A percentile compares a stretch with the other conserved stretches of the same genome.
These are phyloP conservation scores for Ceratocystis eucalypticola DNA, from an alignment of 2,329 filamentous ascomycete genomes.

Conservation along the genomic window DNA sequence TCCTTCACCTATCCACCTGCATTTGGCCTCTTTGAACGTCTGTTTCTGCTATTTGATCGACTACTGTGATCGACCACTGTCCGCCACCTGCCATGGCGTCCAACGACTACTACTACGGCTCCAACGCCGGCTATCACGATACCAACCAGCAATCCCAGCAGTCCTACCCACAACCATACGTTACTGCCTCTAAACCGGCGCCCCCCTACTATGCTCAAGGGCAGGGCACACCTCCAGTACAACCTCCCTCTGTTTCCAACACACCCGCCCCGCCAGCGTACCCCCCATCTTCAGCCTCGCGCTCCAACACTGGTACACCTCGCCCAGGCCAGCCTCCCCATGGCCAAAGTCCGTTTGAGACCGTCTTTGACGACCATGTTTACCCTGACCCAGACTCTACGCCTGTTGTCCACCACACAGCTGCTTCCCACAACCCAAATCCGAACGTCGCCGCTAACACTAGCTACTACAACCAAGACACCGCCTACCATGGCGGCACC, in stretches of 20 bases:
- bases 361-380: conserved; percentile 53
- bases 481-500: conserved; percentile 41
- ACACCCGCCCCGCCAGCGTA: conserved; percentile 13
- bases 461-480: conserved; percentile 32
- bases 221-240: conserved; percentile 11
- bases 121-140: conserved; percentile 14
- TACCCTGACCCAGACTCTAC: conserved; percentile 38
- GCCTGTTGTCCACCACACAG: neutral
- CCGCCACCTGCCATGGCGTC: conserved; percentile 15
- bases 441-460: conserved; percentile 25
- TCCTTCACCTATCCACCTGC: neutral
- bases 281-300: conserved; percentile 22
- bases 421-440: neutral
- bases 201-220: conserved; percentile 18
- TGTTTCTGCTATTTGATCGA: neutral
- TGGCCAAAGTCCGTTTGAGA: conserved; percentile 45
- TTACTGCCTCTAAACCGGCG: conserved; percentile 9
- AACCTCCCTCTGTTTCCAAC: conserved; percentile 8
- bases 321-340: conserved; percentile 18
- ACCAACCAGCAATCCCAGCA: conserved; percentile 12
- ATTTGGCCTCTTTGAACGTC: neutral
- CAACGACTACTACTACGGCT: conserved; percentile 20
- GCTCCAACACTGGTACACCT: conserved; percentile 20
- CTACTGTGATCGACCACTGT: neutral
- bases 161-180: conserved; percentile 8